phyloP scores from a whole-genome alignment of 768 basidiomycete genomes.

The Cyclocybe aegerita region DNA sequence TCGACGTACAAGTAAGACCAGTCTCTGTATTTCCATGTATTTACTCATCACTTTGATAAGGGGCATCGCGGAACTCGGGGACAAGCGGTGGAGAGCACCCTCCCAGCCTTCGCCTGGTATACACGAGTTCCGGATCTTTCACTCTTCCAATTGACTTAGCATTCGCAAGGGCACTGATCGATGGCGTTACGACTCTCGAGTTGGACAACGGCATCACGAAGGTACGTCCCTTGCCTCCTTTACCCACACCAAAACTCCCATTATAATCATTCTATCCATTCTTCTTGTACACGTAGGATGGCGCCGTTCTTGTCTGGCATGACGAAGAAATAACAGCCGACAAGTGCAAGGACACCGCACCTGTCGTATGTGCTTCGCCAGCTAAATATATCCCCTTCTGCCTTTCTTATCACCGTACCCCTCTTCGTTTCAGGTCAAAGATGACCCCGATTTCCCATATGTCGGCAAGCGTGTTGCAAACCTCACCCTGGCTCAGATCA shows the following conservation, averaged over 20 bases:
- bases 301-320: constrained; percentile 78
- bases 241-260: neutral
- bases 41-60: constrained; percentile 29
- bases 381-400: neutral
- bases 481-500: constrained; percentile 75
- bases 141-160: neutral
- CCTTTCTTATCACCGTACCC: constrained; percentile 1
- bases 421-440: constrained; percentile 37
- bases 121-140: constrained; percentile 5
- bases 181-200: constrained; percentile 76
- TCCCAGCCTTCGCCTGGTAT: constrained; percentile 78
- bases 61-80: constrained; percentile 79
- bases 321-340: constrained; percentile 61
- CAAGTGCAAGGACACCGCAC: constrained; percentile 71
- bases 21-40: neutral
- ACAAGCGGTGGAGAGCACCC: constrained; percentile 68
- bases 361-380: constrained; percentile 44
- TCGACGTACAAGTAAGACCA: constrained; percentile 48
- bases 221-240: constrained; percentile 31
- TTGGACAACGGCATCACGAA: constrained; percentile 77
- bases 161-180: constrained; percentile 61
- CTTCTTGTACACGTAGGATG: constrained; percentile 50
- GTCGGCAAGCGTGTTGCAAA: constrained; percentile 78
- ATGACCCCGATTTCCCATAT: constrained; percentile 68
- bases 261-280: neutral